phyloP scores from a whole-genome alignment of 805 yeast genomes.

The Starmerella powellii region DNA sequence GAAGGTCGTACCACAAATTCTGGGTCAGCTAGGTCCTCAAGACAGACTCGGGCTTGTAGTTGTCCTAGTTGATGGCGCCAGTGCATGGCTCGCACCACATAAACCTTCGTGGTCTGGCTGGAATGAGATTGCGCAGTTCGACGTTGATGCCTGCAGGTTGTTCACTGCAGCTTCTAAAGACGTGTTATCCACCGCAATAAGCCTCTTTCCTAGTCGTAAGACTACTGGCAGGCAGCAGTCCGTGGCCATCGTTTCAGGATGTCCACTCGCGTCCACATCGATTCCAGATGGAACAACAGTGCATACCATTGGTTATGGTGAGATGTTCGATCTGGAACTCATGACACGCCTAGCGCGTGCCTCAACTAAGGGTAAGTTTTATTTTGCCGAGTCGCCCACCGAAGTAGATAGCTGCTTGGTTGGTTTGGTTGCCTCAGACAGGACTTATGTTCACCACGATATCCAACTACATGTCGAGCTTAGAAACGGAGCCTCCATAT shows the following conservation, averaged over 20 bases:
- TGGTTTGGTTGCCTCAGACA: constrained; percentile 7
- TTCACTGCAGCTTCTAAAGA: constrained; percentile 1
- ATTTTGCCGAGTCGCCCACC: neutral
- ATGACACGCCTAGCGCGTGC: neutral
- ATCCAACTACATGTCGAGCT: neutral
- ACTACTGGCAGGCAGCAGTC: constrained; percentile 6
- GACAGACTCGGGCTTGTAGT: constrained; percentile 15
- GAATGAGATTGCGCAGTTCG: neutral
- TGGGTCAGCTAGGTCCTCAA: constrained; percentile 9
- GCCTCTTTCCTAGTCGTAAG: neutral
- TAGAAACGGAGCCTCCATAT: neutral
- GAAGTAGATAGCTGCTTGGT: constrained; percentile 1
- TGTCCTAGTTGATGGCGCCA: neutral
- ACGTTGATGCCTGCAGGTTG: neutral
- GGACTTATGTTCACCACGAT: constrained; percentile 6
- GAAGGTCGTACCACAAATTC: constrained; percentile 1
- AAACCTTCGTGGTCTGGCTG: constrained; percentile 15
- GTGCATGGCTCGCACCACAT: constrained; percentile 6
- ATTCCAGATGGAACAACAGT: neutral
- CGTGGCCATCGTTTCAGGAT: constrained; percentile 4
- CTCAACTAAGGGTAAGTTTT: constrained; percentile 2
- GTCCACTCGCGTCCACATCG: neutral
- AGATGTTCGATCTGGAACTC: constrained; percentile 1
- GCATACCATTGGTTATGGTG: constrained; percentile 10
- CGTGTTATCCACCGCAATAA: constrained; percentile 5